Base-by-base conservation (phyloP, 108 stramenopile species). In the Parietichytrium sp. region DNA sequence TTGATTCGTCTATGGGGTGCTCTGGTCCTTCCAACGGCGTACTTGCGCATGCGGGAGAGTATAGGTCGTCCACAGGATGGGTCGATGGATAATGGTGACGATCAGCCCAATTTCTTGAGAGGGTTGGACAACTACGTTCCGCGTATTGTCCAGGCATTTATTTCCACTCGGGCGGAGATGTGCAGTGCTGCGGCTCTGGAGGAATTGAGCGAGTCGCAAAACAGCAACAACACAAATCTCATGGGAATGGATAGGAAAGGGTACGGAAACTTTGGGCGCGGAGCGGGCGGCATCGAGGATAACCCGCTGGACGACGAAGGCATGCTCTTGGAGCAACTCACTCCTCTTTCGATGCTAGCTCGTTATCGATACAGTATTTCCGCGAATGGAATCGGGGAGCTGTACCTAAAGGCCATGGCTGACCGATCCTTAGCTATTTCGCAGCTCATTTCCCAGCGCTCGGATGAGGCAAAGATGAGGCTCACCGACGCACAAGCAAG, bases 111-210 rank as follows among this genome's bases (percentile, higher is more conserved):
- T n/a, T 72, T 45, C 42, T n/a, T 72, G 38, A 33, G 61, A 33
- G 61, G 61, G 16, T 42, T 72, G n/a, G 61, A 72, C 42, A 33
- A 72, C 10, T 72, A 72, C 61, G 61, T 72, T 0, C 61, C 61
- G 0, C 61, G 61, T 42, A 42, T 72, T 1, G 61, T 72, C 1
- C 61, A 72, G 10, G 61, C 61, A 1, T 72, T 72, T 27, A 42
- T 72, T 8, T 72, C 61, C 38, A 72, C 61, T 16, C 61, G 61
- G 15, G 61, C 61, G 1, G 61, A 72, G 23, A 72, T 72, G 61
- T 72, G 61, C 61, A 72, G 61, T 1, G 61, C 61, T 13, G 61
- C 61, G n/a, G 61, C 61, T 36, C 61, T 72, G 38, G 61, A 72
- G 42, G 61, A 72, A 42, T 42, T 72, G 1, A 42, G 45, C 20